Base-by-base conservation (phyloP, 2,329 filamentous ascomycete genomes). In the Fusarium musae region DNA sequence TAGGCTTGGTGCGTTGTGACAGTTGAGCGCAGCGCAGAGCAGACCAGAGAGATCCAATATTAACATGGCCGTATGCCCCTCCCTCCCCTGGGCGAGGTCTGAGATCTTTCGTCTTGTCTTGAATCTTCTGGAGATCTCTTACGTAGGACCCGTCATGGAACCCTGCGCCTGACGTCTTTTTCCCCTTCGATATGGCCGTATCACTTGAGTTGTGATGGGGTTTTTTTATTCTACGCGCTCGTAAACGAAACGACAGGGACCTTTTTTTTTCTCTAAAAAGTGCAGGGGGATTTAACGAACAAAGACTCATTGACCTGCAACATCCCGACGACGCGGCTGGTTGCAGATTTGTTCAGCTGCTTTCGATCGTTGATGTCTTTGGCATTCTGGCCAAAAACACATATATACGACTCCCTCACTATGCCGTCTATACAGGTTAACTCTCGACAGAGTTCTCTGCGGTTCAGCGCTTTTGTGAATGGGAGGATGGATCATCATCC, bases 391-490 rank as follows among this genome's bases (percentile, higher is more conserved):
- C 23, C 54, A 46, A 10, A 23, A 17, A 37, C 15, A 46, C 70
- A 50, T 40, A 63, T 64, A 68, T 52, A 75, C 57, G 28, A 50
- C 42, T 39, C 37, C 37, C 26, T 54, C 52, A 34, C 36, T 16
- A 57, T 36, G 53, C 30, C 42, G 34, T 40, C 52, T 21, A 44
- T 37, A 58, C 73, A 69, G 59, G 64, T 69, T 34, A 67, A 59
- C 50, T 61, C 74, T 42, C 57, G 60, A 39, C 69, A 59, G 67
- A 72, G 63, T 42, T 72, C 74, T 40, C 68, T 69, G 32, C 69
- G 69, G 54, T 70, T 80, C 23, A 78, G 80, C 39, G 81, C 80
- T 16, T 73, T 75, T 50, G 75, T 79, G 40, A 81, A 80, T 49
- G 77, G 60, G 44, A 74, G 75, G 63, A 57, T 72, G 61, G 64